Conservation (phyloP, 371 early-diverging fungal genomes). For the Lichtheimia corymbifera region DNA sequence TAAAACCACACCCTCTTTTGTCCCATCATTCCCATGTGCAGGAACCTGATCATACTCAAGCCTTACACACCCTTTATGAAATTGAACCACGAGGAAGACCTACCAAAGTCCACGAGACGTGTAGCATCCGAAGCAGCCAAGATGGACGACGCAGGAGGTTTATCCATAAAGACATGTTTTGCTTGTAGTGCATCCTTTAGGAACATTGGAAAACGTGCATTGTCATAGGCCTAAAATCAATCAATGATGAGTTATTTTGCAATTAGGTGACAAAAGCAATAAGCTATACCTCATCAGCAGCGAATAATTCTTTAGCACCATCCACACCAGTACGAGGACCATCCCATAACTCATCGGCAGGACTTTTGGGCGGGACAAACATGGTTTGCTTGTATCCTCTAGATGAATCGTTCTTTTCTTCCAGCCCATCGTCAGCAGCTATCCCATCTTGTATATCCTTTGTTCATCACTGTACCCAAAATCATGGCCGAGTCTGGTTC, state of each 20-base stretch:
- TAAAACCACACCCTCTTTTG: not conserved
- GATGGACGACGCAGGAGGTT: slow-evolving; percentile 30
- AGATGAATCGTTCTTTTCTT: slow-evolving; percentile 58
- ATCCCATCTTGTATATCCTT: not conserved
- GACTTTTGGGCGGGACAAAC: slow-evolving; percentile 80
- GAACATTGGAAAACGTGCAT: slow-evolving; percentile 25
- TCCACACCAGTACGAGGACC: slow-evolving; percentile 88
- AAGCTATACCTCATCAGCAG: slow-evolving; percentile 78
- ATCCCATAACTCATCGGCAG: slow-evolving; percentile 86
- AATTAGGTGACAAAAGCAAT: not conserved
- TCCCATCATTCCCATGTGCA: not conserved
- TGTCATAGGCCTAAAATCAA: slow-evolving; percentile 36
- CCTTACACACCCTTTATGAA: slow-evolving; percentile 20
- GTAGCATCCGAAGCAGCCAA: slow-evolving; percentile 21
- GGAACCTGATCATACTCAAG: not conserved
- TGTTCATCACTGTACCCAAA: slow-evolving; percentile 53
- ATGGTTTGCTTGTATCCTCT: slow-evolving; percentile 84
- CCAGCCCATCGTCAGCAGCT: not conserved
- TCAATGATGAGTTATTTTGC: not conserved
- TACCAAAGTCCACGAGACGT: slow-evolving; percentile 38
- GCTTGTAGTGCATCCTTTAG: slow-evolving; percentile 27
- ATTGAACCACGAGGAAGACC: slow-evolving; percentile 9
- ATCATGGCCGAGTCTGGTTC: slow-evolving; percentile 86
- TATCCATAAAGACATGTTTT: slow-evolving; percentile 43
- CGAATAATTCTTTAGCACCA: slow-evolving; percentile 77